Evolutionary conservation across 2,329 filamentous ascomycete species (phyloP), one percentile per base, ranked within the genome.

Genomic region (Fusarium haematococcum): DNA sequence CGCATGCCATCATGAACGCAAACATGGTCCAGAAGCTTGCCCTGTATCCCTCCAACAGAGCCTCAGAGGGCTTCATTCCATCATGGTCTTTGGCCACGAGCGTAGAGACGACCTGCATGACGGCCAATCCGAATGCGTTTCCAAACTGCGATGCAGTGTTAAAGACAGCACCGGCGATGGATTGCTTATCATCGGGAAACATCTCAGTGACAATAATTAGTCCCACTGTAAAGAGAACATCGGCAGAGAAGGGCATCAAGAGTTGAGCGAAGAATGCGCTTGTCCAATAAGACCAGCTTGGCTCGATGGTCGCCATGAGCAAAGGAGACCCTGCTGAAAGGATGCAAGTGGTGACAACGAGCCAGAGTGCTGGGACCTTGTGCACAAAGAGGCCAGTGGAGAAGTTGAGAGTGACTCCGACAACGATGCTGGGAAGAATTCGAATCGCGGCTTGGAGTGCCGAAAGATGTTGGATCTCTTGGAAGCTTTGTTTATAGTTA

Each of bases 161-260:
- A 79, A 91, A 92, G 0, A 92, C 89, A 0, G 88, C 89, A 0
- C 90, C 91, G 0, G 89, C 90, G 0, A 92, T 81, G 0, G 88
- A 88, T 67, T 92, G 90, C 1, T 85, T 90, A 10, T 88, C 81
- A n/a, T 85, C 82, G 0, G 88, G 87, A 69, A 91, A 91, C 4
- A 84, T 85, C 16, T 88, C 86, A 0, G 86, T 85, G 9, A 91
- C 85, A 5, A 91, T 80, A 23, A 91, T 84, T 25, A 88, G 81
- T 1, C 86, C 88, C 3, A 91, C 85, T 0, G 88, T 91, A 76
- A 90, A 91, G 8, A 91, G 81, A 0, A 89, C 83, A 56, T 88
- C 85, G 20, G 70, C 79, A 11, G 81, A 83, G 5, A 88, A 75
- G 0, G 86, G 86, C 11, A 80, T 77, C 20, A 88, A 78, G 4